These are phyloP conservation scores for Fusarium albosuccineum DNA, from an alignment of 2,329 filamentous ascomycete genomes.

Conservation along the genomic window DNA sequence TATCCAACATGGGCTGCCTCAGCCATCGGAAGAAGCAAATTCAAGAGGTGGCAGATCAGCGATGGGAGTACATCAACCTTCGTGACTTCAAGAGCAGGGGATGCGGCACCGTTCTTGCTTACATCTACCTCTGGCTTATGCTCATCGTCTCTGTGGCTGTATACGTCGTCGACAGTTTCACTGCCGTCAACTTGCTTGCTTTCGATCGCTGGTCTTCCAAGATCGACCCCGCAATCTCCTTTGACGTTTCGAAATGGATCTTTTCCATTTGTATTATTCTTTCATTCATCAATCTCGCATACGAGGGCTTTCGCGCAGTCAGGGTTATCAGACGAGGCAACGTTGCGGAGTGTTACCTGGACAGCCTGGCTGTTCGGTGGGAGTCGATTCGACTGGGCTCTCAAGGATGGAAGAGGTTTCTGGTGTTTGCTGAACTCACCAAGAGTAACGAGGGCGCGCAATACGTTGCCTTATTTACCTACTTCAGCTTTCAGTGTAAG, in stretches of 20 bases:
- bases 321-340: slow-evolving; percentile 87
- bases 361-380: slow-evolving; percentile 85
- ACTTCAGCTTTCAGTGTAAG: slow-evolving; percentile 79
- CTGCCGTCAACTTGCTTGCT: slow-evolving; percentile 88
- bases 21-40: slow-evolving; percentile 71
- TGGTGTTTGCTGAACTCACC: slow-evolving; percentile 92
- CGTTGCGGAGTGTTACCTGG: slow-evolving; percentile 91
- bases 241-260: slow-evolving; percentile 91
- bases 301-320: slow-evolving; percentile 83
- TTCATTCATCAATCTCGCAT: slow-evolving; percentile 84
- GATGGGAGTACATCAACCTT: slow-evolving; percentile 89
- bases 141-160: slow-evolving; percentile 84
- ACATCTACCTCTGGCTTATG: slow-evolving; percentile 86
- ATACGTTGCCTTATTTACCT: slow-evolving; percentile 91
- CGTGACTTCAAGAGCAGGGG: slow-evolving; percentile 87
- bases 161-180: slow-evolving; percentile 92
- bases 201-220: slow-evolving; percentile 92
- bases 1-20: slow-evolving; percentile 71
- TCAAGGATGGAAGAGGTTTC: slow-evolving; percentile 87
- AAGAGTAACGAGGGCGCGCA: slow-evolving; percentile 92
- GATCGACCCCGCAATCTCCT: slow-evolving; percentile 81
- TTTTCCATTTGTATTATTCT: slow-evolving; percentile 93
- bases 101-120: slow-evolving; percentile 82
- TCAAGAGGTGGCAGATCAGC: slow-evolving; percentile 83
- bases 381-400: slow-evolving; percentile 83